Evolutionary conservation across 306 rosid genomes (phyloP).

Genomic region (Ormosia semicastrata): DNA sequence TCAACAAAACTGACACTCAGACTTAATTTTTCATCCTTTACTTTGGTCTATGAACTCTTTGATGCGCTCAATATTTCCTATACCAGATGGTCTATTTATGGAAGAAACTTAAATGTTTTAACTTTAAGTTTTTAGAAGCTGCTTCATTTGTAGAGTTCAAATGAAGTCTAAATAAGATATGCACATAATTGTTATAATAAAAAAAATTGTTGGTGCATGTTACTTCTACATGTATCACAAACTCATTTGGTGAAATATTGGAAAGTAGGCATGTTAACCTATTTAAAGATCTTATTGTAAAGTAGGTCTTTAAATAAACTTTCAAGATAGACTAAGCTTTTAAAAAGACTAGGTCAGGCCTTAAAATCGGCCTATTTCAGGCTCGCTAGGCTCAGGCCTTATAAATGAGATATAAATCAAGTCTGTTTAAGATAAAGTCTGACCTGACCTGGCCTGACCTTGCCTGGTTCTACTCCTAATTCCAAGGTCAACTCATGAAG

Average conservation of each 20-base stretch:
- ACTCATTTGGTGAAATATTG: neutral
- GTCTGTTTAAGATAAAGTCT: no score
- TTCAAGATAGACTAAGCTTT: no score
- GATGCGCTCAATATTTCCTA: neutral
- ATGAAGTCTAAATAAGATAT: neutral
- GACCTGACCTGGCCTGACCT: no score
- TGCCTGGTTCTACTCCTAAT: no score
- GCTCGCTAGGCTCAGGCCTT: no score
- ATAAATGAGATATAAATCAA: no score
- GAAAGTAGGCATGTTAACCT: no score
- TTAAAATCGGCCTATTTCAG: no score
- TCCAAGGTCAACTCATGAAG: neutral
- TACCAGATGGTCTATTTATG: neutral
- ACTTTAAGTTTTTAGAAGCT: neutral
- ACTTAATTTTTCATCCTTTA: neutral
- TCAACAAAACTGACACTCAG: neutral
- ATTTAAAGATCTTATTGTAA: no score
- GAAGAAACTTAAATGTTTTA: neutral
- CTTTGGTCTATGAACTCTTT: neutral
- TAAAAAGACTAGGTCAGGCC: no score
- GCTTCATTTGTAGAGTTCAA: neutral
- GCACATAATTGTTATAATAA: neutral
- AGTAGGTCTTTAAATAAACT: no score
- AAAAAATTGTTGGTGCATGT: neutral
- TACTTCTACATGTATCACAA: neutral